A percentile compares a stretch with the other conserved stretches of the same genome.
Conservation (phyloP, 2,329 filamentous ascomycete species). For the Sarocladium oryzae region DNA sequence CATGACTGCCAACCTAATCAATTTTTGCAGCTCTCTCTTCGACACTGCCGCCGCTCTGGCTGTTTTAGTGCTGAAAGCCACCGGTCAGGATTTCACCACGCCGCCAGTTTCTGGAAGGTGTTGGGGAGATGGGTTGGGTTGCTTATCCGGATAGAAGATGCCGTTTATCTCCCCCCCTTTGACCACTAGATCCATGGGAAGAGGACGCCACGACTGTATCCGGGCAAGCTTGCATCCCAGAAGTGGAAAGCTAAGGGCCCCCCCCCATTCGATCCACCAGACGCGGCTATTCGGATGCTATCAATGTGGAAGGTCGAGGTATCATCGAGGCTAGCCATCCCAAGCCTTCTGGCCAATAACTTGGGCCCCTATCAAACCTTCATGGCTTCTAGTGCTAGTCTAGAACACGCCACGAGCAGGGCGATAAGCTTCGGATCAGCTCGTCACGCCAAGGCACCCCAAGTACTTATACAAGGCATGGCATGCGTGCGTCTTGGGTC, state of each 20-base stretch:
- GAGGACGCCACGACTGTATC: neutral
- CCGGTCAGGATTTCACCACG: too few relatives aligned
- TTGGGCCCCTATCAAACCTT: neutral
- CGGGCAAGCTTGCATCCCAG: neutral
- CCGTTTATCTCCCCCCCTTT: neutral
- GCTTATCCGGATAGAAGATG: neutral
- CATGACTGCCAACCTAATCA: too few relatives aligned
- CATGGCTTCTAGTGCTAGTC: neutral
- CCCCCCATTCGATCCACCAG: neutral
- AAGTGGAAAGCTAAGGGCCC: neutral
- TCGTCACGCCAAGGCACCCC: neutral
- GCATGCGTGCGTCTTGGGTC: neutral
- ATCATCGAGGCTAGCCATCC: neutral
- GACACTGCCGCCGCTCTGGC: too few relatives aligned
- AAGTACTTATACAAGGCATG: constrained; percentile 2
- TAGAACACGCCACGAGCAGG: neutral
- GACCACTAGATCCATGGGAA: neutral
- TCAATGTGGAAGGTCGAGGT: neutral
- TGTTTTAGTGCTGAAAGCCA: too few relatives aligned
- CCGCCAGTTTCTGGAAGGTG: neutral
- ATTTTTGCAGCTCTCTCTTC: too few relatives aligned
- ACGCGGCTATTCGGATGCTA: neutral
- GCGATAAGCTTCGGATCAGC: neutral
- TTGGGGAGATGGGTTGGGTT: neutral
- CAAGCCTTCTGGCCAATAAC: neutral